phyloP scores from a whole-genome alignment of 768 basidiomycete species.

The Suillus plorans region DNA sequence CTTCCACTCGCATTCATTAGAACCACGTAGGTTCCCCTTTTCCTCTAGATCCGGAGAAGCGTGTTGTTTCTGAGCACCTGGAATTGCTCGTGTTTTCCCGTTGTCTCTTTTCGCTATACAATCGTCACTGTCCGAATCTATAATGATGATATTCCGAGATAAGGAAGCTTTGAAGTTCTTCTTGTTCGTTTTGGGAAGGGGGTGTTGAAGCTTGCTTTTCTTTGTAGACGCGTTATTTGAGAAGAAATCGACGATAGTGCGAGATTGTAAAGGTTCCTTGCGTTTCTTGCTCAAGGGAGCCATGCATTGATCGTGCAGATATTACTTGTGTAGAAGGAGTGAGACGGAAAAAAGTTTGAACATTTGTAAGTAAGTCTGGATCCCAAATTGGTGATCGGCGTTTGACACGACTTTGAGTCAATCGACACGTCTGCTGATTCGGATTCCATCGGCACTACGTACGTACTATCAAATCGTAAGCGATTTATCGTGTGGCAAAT shows the following conservation, averaged over 20 bases:
- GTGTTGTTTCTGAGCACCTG: neutral
- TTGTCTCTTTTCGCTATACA: slow-evolving; percentile 5
- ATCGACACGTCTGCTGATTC: too few relatives aligned
- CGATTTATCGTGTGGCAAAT: too few relatives aligned
- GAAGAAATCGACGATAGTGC: slow-evolving; percentile 51
- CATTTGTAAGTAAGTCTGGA: too few relatives aligned
- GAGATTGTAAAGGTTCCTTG: slow-evolving; percentile 28
- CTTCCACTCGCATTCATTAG: neutral
- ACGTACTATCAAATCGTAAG: too few relatives aligned
- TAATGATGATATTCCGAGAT: slow-evolving; percentile 50
- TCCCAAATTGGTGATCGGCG: too few relatives aligned
- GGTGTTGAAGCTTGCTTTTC: slow-evolving; percentile 16
- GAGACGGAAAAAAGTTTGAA: neutral
- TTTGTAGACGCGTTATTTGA: slow-evolving; percentile 21
- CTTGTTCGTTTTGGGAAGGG: slow-evolving; percentile 7
- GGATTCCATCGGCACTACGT: too few relatives aligned
- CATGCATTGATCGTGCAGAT: slow-evolving; percentile 26
- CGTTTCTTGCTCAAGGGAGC: slow-evolving; percentile 36
- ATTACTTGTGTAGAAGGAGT: neutral
- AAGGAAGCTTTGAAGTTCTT: slow-evolving; percentile 8
- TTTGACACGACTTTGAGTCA: too few relatives aligned
- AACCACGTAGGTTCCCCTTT: neutral
- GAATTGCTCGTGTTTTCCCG: neutral
- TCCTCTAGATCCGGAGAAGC: neutral
- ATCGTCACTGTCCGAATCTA: slow-evolving; percentile 62